Base-by-base conservation (phyloP, 163 green algal genomes). In the Volvox carteri region DNA sequence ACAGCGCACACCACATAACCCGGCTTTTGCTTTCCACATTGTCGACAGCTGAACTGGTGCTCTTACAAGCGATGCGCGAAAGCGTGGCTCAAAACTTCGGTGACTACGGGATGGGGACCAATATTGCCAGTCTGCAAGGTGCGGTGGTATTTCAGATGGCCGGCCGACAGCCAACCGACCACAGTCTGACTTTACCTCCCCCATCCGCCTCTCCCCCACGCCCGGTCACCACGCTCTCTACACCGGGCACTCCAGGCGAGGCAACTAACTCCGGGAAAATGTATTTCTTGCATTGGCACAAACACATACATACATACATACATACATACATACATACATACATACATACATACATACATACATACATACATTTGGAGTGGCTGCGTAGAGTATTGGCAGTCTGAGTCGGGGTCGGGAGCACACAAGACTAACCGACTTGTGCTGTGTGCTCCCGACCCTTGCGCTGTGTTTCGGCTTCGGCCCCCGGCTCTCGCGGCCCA, bases 51-150 rank as follows among this genome's bases (percentile, higher is more conserved):
- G 78, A 75, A 4, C 37, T 58, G 33, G 4, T 39, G 16, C 19
- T 86, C 23, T 41, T 86, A 2, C 60, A 74, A 39, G 78, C 78
- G 9, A 5, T 86, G 18, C 56, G 78, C n/a, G 78, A 86, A 4
- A 60, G 35, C 37, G 39, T 86, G 0, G 54, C 56, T 4, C 52
- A 54, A 7, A 86, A 86, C 54, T 86, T 86, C n/a, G 78, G 78
- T 28, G 78, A 86, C 41, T 75, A 44, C 28, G 78, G 78, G 3
- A 8, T 86, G 56, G 78, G 78, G 1, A 75, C 23, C 39, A 76
- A 60, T 7, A 4, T 86, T 0, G 46, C 78, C 3, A 74, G 78
- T 35, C 25, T 86, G 12, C 54, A 75, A 33, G 78, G 78, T 86
- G n/a, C n/a, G n/a, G n/a, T n/a, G n/a, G n/a, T n/a, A n/a, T n/a